A percentile compares a stretch with the other conserved stretches of the same genome.
phyloP scores from a whole-genome alignment of 2,329 filamentous ascomycete genomes.

The Penicillium decumbens region DNA sequence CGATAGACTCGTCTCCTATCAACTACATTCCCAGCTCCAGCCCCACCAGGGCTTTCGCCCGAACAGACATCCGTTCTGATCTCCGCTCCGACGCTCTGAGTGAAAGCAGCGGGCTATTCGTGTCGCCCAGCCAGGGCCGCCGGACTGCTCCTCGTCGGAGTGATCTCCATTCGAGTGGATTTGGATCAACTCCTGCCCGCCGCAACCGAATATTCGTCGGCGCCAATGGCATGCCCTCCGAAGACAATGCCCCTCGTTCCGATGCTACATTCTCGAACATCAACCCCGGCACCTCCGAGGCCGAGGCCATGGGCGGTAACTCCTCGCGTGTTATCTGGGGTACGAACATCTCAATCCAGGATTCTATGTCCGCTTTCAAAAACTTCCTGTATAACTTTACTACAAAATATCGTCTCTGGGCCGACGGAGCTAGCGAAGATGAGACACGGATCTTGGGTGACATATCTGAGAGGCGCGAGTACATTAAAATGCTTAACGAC shows the following conservation, averaged over 20 bases:
- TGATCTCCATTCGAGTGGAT: slow-evolving; percentile 79
- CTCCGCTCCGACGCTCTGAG: slow-evolving; percentile 69
- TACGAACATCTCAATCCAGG: slow-evolving; percentile 89
- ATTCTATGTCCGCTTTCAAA: slow-evolving; percentile 81
- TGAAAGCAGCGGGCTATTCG: slow-evolving; percentile 82
- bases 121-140: slow-evolving; percentile 57
- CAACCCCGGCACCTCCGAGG: slow-evolving; percentile 85
- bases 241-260: slow-evolving; percentile 48
- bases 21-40: slow-evolving; percentile 88
- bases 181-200: slow-evolving; percentile 50
- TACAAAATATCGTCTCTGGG: slow-evolving; percentile 88
- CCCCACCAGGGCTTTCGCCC: slow-evolving; percentile 54
- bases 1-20: slow-evolving; percentile 81
- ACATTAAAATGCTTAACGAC: slow-evolving; percentile 77
- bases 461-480: slow-evolving; percentile 72
- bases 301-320: slow-evolving; percentile 75
- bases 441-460: slow-evolving; percentile 64
- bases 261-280: slow-evolving; percentile 64
- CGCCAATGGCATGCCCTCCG: slow-evolving; percentile 57
- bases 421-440: slow-evolving; percentile 74
- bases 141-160: slow-evolving; percentile 62
- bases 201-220: slow-evolving; percentile 61
- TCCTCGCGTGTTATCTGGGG: slow-evolving; percentile 89
- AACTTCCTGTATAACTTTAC: slow-evolving; percentile 91
- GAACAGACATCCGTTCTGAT: slow-evolving; percentile 47